phyloP scores from a whole-genome alignment of 768 basidiomycete genomes.

The Lactarius tabidus region DNA sequence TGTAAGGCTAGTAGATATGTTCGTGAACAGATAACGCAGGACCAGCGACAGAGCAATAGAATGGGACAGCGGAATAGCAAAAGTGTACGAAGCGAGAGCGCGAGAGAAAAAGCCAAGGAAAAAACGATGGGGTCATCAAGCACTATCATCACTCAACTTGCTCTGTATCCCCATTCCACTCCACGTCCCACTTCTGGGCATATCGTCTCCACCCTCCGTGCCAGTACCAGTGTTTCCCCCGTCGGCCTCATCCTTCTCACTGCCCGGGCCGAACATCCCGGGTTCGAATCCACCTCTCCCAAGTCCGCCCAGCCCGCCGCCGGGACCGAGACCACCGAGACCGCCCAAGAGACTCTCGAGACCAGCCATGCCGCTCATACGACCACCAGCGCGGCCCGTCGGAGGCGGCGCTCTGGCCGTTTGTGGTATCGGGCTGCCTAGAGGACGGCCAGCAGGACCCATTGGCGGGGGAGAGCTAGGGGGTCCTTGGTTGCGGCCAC shows the following conservation, averaged over 20 bases:
- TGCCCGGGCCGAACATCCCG: neutral
- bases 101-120: neutral
- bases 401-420: neutral
- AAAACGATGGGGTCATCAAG: neutral
- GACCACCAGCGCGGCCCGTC: neutral
- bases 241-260: neutral
- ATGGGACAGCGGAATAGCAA: neutral
- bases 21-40: neutral
- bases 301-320: too few relatives aligned
- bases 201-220: neutral
- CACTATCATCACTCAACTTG: neutral
- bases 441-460: neutral
- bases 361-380: neutral
- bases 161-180: slow-evolving; percentile 15
- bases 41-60: neutral
- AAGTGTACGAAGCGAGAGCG: neutral
- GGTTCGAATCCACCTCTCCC: neutral
- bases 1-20: neutral
- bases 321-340: neutral
- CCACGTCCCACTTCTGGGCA: slow-evolving; percentile 6
- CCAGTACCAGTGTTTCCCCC: neutral
- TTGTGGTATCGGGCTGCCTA: neutral
- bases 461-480: neutral
- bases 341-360: neutral
- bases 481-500: neutral